phyloP scores from a whole-genome alignment of 768 basidiomycete genomes.

The Sutorius australiensis region DNA sequence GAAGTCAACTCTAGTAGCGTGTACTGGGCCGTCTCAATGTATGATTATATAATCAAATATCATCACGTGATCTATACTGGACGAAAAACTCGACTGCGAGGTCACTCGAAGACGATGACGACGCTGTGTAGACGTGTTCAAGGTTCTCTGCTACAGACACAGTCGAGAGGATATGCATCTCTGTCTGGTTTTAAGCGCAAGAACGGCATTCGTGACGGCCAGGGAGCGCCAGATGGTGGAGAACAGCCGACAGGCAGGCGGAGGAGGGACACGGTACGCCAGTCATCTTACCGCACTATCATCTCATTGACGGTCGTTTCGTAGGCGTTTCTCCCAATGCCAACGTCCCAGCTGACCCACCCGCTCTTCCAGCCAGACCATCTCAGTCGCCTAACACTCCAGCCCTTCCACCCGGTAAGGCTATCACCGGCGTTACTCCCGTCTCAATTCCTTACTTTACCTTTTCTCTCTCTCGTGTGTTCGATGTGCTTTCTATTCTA shows the following conservation, averaged over 20 bases:
- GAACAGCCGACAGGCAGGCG: slow-evolving; percentile 22
- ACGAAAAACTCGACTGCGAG: neutral
- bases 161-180: slow-evolving; percentile 19
- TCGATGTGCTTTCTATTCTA: neutral
- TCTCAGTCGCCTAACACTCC: slow-evolving; percentile 34
- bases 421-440: neutral
- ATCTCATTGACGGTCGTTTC: neutral
- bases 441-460: neutral
- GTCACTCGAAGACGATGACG: slow-evolving; percentile 8
- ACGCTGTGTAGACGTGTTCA: slow-evolving; percentile 13
- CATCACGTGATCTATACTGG: slow-evolving; percentile 5
- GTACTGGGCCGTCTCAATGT: neutral
- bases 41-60: neutral
- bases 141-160: slow-evolving; percentile 4
- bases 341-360: slow-evolving; percentile 36
- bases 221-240: slow-evolving; percentile 11
- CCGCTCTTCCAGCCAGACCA: slow-evolving; percentile 40
- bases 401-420: slow-evolving; percentile 43
- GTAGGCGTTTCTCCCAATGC: slow-evolving; percentile 45
- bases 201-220: slow-evolving; percentile 7
- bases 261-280: slow-evolving; percentile 23
- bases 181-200: slow-evolving; percentile 22
- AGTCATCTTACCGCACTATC: neutral
- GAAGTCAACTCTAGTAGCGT: neutral
- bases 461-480: neutral